phyloP scores from a whole-genome alignment of 1,284 basidiomycete species.

The Malassezia psittaci region DNA sequence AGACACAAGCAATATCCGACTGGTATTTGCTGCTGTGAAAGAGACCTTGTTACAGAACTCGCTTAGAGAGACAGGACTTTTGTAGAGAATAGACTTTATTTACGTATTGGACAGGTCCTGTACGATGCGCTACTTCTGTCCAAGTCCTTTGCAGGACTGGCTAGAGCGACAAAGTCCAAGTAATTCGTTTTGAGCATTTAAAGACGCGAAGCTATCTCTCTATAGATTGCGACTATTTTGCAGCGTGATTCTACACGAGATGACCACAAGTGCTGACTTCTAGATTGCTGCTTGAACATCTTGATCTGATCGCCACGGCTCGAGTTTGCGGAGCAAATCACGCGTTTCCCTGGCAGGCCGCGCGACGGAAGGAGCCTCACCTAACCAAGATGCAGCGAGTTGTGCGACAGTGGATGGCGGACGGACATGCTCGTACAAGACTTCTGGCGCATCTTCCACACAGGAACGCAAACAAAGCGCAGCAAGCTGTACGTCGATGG shows the following conservation, averaged over 20 bases:
- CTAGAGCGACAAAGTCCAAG: no score
- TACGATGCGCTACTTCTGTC: no score
- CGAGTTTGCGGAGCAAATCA: slow-evolving; percentile 58
- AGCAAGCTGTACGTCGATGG: slow-evolving; percentile 58
- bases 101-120: no score
- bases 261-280: neutral
- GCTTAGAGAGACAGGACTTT: slow-evolving; percentile 14
- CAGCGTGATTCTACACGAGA: no score
- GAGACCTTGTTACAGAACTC: slow-evolving; percentile 51
- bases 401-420: slow-evolving; percentile 60
- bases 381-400: slow-evolving; percentile 63
- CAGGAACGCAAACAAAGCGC: slow-evolving; percentile 54
- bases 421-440: slow-evolving; percentile 59
- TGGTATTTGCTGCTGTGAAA: slow-evolving; percentile 93
- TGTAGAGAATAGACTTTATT: neutral
- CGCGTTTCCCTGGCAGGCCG: slow-evolving; percentile 74
- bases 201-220: no score
- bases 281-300: slow-evolving; percentile 15
- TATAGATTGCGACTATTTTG: no score
- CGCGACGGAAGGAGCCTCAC: slow-evolving; percentile 64
- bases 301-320: slow-evolving; percentile 39
- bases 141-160: no score
- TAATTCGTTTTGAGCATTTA: neutral
- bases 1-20: slow-evolving; percentile 60
- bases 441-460: slow-evolving; percentile 54